Evolutionary conservation across 331 rosid genomes (phyloP).

Genomic region (Rosa hybrid): DNA sequence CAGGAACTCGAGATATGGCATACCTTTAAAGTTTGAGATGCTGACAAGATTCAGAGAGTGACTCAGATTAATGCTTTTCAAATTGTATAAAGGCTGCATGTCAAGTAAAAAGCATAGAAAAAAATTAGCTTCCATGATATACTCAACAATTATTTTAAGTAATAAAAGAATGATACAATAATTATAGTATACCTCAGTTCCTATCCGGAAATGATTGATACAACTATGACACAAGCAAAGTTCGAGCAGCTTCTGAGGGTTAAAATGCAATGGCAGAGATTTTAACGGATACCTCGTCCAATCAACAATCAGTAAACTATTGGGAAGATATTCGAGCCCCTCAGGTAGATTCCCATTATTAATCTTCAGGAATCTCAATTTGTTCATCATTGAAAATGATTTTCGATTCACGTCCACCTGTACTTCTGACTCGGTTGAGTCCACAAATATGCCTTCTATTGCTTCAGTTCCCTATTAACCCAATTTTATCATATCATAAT

Average conservation of each 20-base stretch:
- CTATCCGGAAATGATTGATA: not conserved
- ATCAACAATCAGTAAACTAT: slow-evolving; percentile 35
- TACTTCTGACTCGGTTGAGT: slow-evolving; percentile 23
- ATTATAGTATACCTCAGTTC: slow-evolving; percentile 6
- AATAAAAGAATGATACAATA: not conserved
- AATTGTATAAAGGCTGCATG: not conserved
- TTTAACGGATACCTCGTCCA: slow-evolving; percentile 42
- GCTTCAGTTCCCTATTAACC: slow-evolving; percentile 36
- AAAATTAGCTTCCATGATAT: not conserved
- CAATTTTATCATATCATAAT: not conserved
- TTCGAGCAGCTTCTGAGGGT: slow-evolving; percentile 32
- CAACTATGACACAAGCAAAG: slow-evolving; percentile 32
- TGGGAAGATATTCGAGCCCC: slow-evolving; percentile 38
- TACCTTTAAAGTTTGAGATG: not conserved
- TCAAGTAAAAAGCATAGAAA: not conserved
- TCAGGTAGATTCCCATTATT: slow-evolving; percentile 17
- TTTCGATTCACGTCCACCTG: slow-evolving; percentile 18
- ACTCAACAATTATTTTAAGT: not conserved
- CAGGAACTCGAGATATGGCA: not conserved
- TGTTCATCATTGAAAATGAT: slow-evolving; percentile 30
- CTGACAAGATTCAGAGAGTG: not conserved
- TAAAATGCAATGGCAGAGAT: slow-evolving; percentile 34
- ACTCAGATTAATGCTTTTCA: not conserved
- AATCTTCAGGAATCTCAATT: slow-evolving; percentile 35
- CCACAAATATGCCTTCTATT: slow-evolving; percentile 45